Percentiles rank a stretch among this genome's conserved stretches.
Conservation (phyloP, 2,329 filamentous ascomycete species). For the Stylonectria norvegica region DNA sequence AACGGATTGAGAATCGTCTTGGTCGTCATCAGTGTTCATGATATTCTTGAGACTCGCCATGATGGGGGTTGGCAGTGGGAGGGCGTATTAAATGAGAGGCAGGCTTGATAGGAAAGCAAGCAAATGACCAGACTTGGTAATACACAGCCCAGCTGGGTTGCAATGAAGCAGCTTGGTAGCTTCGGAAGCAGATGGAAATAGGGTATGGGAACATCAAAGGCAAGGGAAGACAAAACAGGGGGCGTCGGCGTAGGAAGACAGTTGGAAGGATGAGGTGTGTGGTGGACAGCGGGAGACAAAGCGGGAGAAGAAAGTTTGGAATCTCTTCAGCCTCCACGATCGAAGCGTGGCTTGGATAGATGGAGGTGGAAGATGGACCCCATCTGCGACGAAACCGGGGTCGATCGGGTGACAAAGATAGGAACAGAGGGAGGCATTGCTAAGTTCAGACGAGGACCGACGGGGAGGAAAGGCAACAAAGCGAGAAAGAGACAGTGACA, state of each 20-base stretch:
- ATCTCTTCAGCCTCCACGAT: slow-evolving; percentile 23
- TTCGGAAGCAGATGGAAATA: slow-evolving; percentile 31
- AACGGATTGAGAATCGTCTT: slow-evolving; percentile 40
- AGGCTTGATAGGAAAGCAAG: slow-evolving; percentile 29
- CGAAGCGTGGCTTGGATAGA: slow-evolving; percentile 19
- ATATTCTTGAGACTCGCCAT: slow-evolving; percentile 57
- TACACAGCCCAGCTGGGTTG: slow-evolving; percentile 44
- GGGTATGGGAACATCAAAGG: slow-evolving; percentile 23
- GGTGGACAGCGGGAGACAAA: slow-evolving; percentile 8
- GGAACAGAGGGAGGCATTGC: slow-evolving; percentile 28
- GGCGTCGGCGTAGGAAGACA: slow-evolving; percentile 24
- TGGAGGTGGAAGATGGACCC: slow-evolving; percentile 11
- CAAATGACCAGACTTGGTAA: slow-evolving; percentile 41
- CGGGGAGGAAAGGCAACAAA: not conserved
- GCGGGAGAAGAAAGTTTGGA: slow-evolving; percentile 16
- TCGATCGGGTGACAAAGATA: slow-evolving; percentile 24
- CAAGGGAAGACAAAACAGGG: slow-evolving; percentile 22
- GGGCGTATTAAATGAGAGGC: slow-evolving; percentile 27
- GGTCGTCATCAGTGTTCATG: slow-evolving; percentile 54
- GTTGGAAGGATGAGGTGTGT: not conserved
- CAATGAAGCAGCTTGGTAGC: slow-evolving; percentile 26
- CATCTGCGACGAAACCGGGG: slow-evolving; percentile 13
- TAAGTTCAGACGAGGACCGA: slow-evolving; percentile 15
- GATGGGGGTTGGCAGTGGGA: slow-evolving; percentile 40
- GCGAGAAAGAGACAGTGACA: slow-evolving; percentile 5